Evolutionary conservation across 805 yeast species (phyloP).

Genomic region (Lipomyces japonicus): DNA sequence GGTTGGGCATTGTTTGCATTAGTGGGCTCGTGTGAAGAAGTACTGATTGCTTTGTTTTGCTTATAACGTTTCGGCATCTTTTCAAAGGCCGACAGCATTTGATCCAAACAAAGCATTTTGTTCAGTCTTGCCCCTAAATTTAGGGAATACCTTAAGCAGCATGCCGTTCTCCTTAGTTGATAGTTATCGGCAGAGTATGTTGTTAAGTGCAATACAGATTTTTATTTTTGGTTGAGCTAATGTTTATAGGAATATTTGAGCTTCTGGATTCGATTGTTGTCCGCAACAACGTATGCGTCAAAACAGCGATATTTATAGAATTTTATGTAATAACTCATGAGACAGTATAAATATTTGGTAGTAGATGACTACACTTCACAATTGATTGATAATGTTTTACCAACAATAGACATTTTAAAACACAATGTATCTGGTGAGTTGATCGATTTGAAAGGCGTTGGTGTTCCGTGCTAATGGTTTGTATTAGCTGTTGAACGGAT

Average conservation of each 20-base stretch:
- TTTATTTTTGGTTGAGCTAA: neutral
- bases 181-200: slow-evolving; percentile 16
- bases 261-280: slow-evolving; percentile 21
- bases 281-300: slow-evolving; percentile 12
- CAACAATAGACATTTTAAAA: slow-evolving; percentile 13
- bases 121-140: too few species aligned
- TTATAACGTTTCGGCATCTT: too few species aligned
- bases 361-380: slow-evolving; percentile 55
- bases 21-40: too few species aligned
- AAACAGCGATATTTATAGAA: too few species aligned
- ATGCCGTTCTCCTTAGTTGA: slow-evolving; percentile 23
- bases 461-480: neutral
- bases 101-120: too few species aligned
- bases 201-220: neutral
- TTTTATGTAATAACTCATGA: neutral
- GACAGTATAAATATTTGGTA: slow-evolving; percentile 46
- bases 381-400: slow-evolving; percentile 41
- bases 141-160: too few species aligned
- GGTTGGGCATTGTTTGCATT: too few species aligned
- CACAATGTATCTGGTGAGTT: slow-evolving; percentile 22
- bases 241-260: slow-evolving; percentile 11
- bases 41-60: too few species aligned
- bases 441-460: neutral
- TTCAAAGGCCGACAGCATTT: too few species aligned
- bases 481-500: slow-evolving; percentile 54